Base-by-base conservation (phyloP, 2,329 filamentous ascomycete species). In the Colletotrichum somersetense region DNA sequence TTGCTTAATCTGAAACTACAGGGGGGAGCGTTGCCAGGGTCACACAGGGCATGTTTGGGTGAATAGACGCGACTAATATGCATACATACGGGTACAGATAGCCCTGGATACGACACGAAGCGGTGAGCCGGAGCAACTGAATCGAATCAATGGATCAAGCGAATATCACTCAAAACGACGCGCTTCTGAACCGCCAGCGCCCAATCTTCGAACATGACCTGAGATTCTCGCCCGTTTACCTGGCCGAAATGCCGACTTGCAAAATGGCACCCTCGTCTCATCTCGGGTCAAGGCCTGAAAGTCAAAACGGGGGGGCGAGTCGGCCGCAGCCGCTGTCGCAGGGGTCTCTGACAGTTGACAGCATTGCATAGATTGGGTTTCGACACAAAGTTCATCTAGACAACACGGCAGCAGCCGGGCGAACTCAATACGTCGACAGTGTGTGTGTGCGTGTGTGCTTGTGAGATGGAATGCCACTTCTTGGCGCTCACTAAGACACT, bases 1-100 rank as follows among this genome's bases (percentile, higher is more conserved):
- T 35, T 61, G 63, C 52, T 64, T 33, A 72, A 72, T 63, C 30
- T 59, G 69, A 72, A 68, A 64, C 69, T 52, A 46, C 64, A 42
- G 59, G 58, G 65, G 68, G 52, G 50, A 7, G 10, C 61, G 26
- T 53, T 33, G 46, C 40, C 44, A 52, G 50, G 66, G 50, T 72
- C 48, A 8, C 35, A 46, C 50, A 59, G 59, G 57, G 38, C n/a
- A 38, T n/a, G 42, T 46, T 68, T 58, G 58, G 46, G 59, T 63
- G 40, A 42, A 46, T 4, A 46, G 59, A 52, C 48, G 53, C 68
- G 55, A 64, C 65, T 64, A 58, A 68, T 62, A 72, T 68, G 26
- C 26, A 26, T 3, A 26, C 26, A 26, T 26, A 26, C 26, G 26
- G 26, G 26, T 3, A 26, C 26, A 42, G 57, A n/a, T 10, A n/a